Evolutionary conservation across 2,329 filamentous ascomycete genomes (phyloP).

Genomic region (Ophiosphaerella korrae): DNA sequence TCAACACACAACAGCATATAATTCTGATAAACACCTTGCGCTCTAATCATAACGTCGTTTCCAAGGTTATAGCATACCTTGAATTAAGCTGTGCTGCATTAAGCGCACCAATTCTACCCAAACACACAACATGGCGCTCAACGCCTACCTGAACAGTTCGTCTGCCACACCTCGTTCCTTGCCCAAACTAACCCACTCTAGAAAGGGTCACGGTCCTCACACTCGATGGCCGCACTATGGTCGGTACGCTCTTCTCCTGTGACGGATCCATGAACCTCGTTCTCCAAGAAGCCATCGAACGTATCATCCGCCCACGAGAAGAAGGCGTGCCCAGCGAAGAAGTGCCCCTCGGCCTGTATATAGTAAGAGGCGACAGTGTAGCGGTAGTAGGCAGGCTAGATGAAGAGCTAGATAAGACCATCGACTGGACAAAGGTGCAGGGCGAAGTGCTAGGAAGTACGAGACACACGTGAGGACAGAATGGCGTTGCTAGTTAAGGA

Average conservation of each 20-base stretch:
- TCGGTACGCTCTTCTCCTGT: conserved; percentile 79
- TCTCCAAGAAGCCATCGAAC: conserved; percentile 80
- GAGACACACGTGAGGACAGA: conserved; percentile 64
- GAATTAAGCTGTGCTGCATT: background rate
- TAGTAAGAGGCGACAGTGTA: conserved; percentile 94
- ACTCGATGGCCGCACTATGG: conserved; percentile 80
- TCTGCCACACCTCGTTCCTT: background rate
- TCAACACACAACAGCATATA: background rate
- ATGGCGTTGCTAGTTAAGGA: background rate
- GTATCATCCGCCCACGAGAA: conserved; percentile 85
- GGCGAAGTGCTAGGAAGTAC: conserved; percentile 82
- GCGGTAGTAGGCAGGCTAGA: conserved; percentile 88
- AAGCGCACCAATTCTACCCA: background rate
- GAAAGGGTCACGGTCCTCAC: conserved; percentile 93
- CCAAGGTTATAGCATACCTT: background rate
- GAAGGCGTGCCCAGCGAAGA: conserved; percentile 81
- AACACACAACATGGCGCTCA: conserved; percentile 46
- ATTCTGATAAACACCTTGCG: too few species aligned
- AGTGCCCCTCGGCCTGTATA: conserved; percentile 83
- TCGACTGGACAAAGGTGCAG: conserved; percentile 90
- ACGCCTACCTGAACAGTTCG: conserved; percentile 52
- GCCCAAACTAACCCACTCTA: conserved; percentile 46
- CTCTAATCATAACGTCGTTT: background rate
- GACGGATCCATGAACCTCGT: conserved; percentile 95
- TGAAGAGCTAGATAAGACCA: conserved; percentile 84